Conservation (phyloP, 495 filamentous ascomycete species). For the Ascobolus immersus region DNA sequence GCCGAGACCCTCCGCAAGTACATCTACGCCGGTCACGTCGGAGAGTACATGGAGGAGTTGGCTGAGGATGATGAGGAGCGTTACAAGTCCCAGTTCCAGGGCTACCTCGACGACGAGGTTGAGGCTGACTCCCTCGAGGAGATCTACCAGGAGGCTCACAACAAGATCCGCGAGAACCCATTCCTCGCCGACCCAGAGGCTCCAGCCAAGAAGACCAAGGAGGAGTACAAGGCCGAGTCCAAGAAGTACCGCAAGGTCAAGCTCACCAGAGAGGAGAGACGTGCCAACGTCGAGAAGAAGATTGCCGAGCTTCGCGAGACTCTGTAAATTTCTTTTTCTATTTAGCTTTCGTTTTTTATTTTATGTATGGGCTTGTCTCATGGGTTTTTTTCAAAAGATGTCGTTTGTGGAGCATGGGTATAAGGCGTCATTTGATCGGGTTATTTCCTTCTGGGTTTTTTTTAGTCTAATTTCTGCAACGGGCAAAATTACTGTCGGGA, state of each 20-base stretch:
- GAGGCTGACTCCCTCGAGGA: constrained; percentile 97
- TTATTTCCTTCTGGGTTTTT: too few species aligned
- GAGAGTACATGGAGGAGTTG: constrained; percentile 99
- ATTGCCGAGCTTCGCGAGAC: constrained; percentile 44
- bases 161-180: constrained; percentile 90
- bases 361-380: too few species aligned
- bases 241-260: constrained; percentile 59
- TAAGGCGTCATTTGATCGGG: too few species aligned
- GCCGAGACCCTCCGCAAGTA: constrained; percentile 92
- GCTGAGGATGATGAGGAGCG: constrained; percentile 99
- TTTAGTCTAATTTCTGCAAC: too few species aligned
- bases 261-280: constrained; percentile 55
- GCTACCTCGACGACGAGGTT: constrained; percentile 88
- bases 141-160: constrained; percentile 80
- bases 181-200: constrained; percentile 76
- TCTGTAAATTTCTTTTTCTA: too few species aligned
- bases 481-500: too few species aligned
- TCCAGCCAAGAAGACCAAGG: constrained; percentile 71
- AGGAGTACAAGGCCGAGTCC: constrained; percentile 85
- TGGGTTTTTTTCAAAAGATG: too few species aligned
- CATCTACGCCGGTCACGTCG: constrained; percentile 94
- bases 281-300: constrained; percentile 58
- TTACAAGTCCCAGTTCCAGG: constrained; percentile 88
- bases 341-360: too few species aligned
- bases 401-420: too few species aligned